A percentile compares a stretch with the other conserved stretches of the same genome.
Evolutionary conservation across 2,329 filamentous ascomycete genomes (phyloP).

Genomic region (Onygenales sp.): DNA sequence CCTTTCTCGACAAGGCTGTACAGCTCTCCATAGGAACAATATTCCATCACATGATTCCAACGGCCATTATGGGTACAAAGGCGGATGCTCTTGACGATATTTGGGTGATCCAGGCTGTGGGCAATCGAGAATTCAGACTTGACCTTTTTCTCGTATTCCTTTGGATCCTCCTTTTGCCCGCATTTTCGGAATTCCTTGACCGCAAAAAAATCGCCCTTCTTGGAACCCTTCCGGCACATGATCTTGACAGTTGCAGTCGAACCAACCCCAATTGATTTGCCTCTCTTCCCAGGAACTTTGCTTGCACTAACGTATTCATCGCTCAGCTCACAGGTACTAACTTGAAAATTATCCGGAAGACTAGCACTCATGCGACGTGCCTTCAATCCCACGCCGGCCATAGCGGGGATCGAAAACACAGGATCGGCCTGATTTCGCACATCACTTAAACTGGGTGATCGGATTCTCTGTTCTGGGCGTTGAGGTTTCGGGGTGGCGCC

Average conservation of each 20-base stretch:
- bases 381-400: conserved; percentile 65
- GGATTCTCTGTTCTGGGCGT: conserved; percentile 13
- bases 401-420: conserved; percentile 47
- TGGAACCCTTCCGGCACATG: conserved; percentile 61
- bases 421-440: conserved; percentile 14
- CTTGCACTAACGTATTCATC: conserved; percentile 62
- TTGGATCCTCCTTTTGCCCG: conserved; percentile 56
- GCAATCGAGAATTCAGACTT: conserved; percentile 85
- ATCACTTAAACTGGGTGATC: conserved; percentile 19
- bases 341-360: conserved; percentile 63
- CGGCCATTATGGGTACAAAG: conserved; percentile 65
- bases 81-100: conserved; percentile 71
- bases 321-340: conserved; percentile 59
- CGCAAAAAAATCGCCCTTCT: conserved; percentile 58
- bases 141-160: conserved; percentile 79
- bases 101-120: conserved; percentile 75
- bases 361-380: conserved; percentile 67
- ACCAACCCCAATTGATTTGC: conserved; percentile 70
- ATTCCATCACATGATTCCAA: conserved; percentile 93
- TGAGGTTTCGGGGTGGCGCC: conserved; percentile 13
- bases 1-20: conserved; percentile 64
- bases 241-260: conserved; percentile 73
- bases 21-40: conserved; percentile 72
- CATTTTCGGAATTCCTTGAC: conserved; percentile 81
- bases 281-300: conserved; percentile 61